phyloP scores from a whole-genome alignment of 257 asterid species.

The Nicotiana sylvestris region DNA sequence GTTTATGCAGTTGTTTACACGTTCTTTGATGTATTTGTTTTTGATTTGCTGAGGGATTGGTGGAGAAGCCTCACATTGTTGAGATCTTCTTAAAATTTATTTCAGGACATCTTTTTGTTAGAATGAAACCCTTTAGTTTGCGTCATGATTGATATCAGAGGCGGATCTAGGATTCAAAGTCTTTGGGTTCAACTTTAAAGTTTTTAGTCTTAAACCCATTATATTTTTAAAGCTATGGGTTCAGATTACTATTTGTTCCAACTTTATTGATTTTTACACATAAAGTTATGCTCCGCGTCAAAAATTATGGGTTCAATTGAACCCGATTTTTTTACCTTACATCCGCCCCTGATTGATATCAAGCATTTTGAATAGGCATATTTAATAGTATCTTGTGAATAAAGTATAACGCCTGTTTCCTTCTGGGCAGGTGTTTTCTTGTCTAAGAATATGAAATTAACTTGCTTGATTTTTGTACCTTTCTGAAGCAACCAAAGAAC shows the following conservation, averaged over 20 bases:
- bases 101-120: background rate
- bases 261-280: too few relatives aligned
- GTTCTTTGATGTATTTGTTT: background rate
- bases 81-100: background rate
- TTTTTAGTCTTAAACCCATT: too few relatives aligned
- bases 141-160: too few relatives aligned
- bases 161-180: too few relatives aligned
- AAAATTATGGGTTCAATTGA: too few relatives aligned
- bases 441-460: conserved; percentile 1
- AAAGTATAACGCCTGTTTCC: background rate
- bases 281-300: too few relatives aligned
- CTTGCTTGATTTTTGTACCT: background rate
- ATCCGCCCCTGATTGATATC: background rate
- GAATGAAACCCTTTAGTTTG: too few relatives aligned
- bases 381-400: background rate
- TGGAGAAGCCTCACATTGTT: background rate
- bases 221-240: too few relatives aligned
- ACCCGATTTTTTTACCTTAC: too few relatives aligned
- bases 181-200: too few relatives aligned
- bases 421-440: background rate
- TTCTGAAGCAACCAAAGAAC: background rate
- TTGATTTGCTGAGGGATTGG: background rate
- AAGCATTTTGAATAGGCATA: background rate
- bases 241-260: too few relatives aligned
- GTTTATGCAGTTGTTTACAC: background rate